Conservation (phyloP, 257 asterid genomes). For the Voacanga thouarsii region DNA sequence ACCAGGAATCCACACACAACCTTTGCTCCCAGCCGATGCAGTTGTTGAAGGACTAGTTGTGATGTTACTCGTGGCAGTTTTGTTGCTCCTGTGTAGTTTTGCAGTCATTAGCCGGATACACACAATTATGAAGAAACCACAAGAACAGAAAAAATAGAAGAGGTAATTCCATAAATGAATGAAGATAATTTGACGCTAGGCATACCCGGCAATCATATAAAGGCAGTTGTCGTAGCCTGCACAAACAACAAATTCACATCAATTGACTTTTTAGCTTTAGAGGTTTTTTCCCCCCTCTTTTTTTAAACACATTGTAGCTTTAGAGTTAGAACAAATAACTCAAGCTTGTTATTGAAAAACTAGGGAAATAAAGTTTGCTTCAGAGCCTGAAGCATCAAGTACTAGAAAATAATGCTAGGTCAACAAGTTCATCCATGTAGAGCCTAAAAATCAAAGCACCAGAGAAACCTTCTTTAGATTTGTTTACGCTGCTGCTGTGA, state of each 20-base stretch:
- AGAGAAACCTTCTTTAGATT: neutral
- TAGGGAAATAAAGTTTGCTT: neutral
- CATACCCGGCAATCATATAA: slow-evolving; percentile 64
- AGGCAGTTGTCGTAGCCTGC: slow-evolving; percentile 91
- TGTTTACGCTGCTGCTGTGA: neutral
- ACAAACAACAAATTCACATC: slow-evolving; percentile 21
- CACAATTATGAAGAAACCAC: neutral
- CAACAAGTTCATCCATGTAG: neutral
- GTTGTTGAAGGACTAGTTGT: slow-evolving; percentile 39
- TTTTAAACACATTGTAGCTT: neutral
- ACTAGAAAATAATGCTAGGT: neutral
- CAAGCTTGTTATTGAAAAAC: neutral
- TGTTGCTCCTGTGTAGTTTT: slow-evolving; percentile 48
- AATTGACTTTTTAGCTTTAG: neutral
- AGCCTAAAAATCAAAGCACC: neutral
- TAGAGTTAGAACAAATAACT: neutral
- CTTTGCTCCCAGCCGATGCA: slow-evolving; percentile 31
- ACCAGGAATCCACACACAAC: slow-evolving; percentile 23
- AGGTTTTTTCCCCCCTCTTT: no score
- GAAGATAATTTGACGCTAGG: neutral
- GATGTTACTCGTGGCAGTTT: slow-evolving; percentile 45
- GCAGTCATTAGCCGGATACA: slow-evolving; percentile 2
- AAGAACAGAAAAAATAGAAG: neutral
- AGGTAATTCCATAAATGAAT: neutral
- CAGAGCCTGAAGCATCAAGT: neutral